Evolutionary conservation across 2,329 filamentous ascomycete species (phyloP), one percentile per base, ranked within the genome.

Genomic region (Nothophaeocryptopus gaeumannii): DNA sequence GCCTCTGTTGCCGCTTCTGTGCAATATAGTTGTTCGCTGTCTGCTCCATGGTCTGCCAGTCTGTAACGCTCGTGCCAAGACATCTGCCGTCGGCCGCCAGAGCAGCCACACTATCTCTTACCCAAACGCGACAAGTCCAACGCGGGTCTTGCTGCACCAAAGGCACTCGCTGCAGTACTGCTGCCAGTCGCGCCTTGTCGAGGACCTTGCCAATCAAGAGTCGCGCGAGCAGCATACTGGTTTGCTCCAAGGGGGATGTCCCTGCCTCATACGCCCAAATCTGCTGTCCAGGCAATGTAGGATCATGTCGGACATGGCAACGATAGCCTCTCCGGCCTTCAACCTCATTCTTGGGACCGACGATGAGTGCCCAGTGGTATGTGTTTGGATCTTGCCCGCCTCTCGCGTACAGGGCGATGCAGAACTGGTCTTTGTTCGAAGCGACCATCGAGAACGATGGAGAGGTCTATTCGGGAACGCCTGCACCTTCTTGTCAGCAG

Each of bases 71-170:
- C 0, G 70, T 72, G 1, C 73, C 72, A 5, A 76, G 61, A 15
- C 62, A 65, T 39, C 59, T 67, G 1, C 68, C 65, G 50, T 75
- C 70, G 4, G 54, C 51, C 13, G 58, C 55, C 10, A 77, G 59
- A 13, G 52, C 63, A 0, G 26, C 38, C 13, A 77, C 40, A 0
- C 63, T 72, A 14, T 67, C 56, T 5, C 56, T 61, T 5, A 73
- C 59, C 73, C 72, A 77, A 3, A 59, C 62, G 5, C 68, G 66
- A 51, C 70, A 74, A n/a, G 65, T 66, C 68, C 71, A 76, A 37
- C 54, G 58, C 5, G 63, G 61, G 36, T 74, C 64, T 38, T 56
- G 52, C 39, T 70, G 62, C 3, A 69, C 50, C 5, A 75, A 51
- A 4, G 69, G 67, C 5, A 65, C 56, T 1, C 39, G 33, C 13